phyloP scores from a whole-genome alignment of 441 rosid species.

The Isatis lusitanica region DNA sequence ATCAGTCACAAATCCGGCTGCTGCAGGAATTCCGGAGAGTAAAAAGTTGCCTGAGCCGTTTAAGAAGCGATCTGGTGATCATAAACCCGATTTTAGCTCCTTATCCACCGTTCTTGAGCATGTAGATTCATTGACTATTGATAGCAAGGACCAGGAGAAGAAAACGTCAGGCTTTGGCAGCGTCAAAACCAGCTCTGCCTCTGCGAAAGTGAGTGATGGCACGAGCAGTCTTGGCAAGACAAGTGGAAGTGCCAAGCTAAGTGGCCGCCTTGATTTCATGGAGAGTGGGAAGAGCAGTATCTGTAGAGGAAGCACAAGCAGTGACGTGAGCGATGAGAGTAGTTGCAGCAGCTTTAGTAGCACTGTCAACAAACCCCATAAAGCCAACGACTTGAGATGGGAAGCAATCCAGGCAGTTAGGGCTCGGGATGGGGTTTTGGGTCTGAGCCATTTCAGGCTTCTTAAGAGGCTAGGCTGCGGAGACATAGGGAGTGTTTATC shows the following conservation, averaged over 20 bases:
- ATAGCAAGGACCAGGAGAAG: constrained; percentile 54
- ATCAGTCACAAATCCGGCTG: constrained; percentile 35
- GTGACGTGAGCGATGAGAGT: constrained; percentile 91
- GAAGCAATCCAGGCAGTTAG: constrained; percentile 90
- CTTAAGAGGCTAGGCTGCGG: constrained; percentile 92
- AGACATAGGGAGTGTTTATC: constrained; percentile 91
- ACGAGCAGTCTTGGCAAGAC: constrained; percentile 63
- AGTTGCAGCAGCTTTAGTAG: constrained; percentile 92
- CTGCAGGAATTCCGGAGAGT: constrained; percentile 40
- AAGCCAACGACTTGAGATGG: constrained; percentile 91
- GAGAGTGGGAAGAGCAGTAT: constrained; percentile 90
- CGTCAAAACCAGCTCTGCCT: constrained; percentile 71
- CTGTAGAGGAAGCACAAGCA: constrained; percentile 94
- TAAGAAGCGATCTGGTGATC: constrained; percentile 47
- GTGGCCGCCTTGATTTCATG: constrained; percentile 72
- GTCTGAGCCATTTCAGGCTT: constrained; percentile 81
- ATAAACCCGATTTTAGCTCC: constrained; percentile 50
- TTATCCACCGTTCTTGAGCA: constrained; percentile 41
- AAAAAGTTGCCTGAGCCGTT: constrained; percentile 41
- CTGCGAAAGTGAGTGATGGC: constrained; percentile 77
- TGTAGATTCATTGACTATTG: constrained; percentile 43
- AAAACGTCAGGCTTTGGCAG: constrained; percentile 61
- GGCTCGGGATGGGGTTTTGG: constrained; percentile 67
- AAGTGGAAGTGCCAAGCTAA: constrained; percentile 74
- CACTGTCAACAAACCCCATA: constrained; percentile 83